Evolutionary conservation across 305 asterid genomes (phyloP), one percentile per base, ranked within the genome.

Genomic region (Euphrasia arctica): DNA sequence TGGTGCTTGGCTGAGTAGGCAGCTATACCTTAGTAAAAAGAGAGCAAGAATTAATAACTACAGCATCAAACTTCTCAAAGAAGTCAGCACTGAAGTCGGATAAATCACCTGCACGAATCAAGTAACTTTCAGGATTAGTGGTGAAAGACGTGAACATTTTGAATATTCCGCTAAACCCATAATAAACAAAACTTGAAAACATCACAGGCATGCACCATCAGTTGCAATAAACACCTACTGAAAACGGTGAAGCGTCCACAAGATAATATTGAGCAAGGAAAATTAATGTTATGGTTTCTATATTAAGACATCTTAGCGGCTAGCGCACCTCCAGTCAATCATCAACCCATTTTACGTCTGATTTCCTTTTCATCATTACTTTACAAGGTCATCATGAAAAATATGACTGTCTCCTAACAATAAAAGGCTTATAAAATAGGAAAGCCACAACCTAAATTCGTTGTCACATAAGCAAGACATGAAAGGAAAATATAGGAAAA

Each of bases 1-100:
- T 49, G 56, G 42, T 11, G 65, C 54, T 69, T 45, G 72, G 64
- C 63, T 11, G 56, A 22, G 64, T 66, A 68, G 72, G 50, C 62
- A 59, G 62, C 72, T 65, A 48, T 79, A 93, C 99, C 72, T 90
- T 88, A 36, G 92, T 71, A 18, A 85, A 60, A 52, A 78, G 80
- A n/a, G 95, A 78, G 83, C 87, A 88, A 47, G 84, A 77, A 79
- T 91, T 79, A 83, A 93, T 75, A 57, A 90, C 85, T 61, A 93
- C 92, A 61, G 74, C 95, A 71, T 90, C 95, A 58, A 88, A 90
- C 74, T 86, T 82, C 63, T 78, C 82, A 77, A 88, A 79, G 83
- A 90, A 86, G 27, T 86, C 89, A 61, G 71, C 76, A 72, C 63
- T 45, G 39, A 88, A 90, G 83, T 73, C 73, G 29, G 91, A 77